phyloP scores from a whole-genome alignment of 1,284 basidiomycete species.

The Rhizopogon parksii region DNA sequence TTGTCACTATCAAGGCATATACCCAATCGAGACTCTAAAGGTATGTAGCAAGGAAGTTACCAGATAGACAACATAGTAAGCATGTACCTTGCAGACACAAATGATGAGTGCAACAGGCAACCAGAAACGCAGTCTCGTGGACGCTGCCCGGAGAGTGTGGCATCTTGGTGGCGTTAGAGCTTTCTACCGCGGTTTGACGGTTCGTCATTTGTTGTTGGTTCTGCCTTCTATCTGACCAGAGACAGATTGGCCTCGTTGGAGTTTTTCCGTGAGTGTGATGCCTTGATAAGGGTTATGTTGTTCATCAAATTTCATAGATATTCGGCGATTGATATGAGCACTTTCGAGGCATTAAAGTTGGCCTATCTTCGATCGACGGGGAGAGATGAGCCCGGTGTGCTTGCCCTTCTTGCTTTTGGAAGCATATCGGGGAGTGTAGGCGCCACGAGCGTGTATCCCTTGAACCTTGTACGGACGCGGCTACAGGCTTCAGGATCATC shows the following conservation, averaged over 20 bases:
- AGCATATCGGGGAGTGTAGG: slow-evolving; percentile 87
- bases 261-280: slow-evolving; percentile 72
- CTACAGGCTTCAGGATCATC: slow-evolving; percentile 93
- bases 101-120: slow-evolving; percentile 82
- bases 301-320: slow-evolving; percentile 38
- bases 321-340: slow-evolving; percentile 92
- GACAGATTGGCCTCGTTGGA: slow-evolving; percentile 79
- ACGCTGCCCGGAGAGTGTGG: slow-evolving; percentile 67
- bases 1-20: slow-evolving; percentile 59
- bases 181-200: slow-evolving; percentile 89
- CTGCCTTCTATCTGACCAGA: slow-evolving; percentile 14
- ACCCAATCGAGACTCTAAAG: slow-evolving; percentile 86
- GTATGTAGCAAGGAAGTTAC: slow-evolving; percentile 28
- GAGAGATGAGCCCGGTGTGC: slow-evolving; percentile 76
- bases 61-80: slow-evolving; percentile 3
- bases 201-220: slow-evolving; percentile 35
- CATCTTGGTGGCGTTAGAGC: slow-evolving; percentile 74
- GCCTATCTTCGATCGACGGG: slow-evolving; percentile 76
- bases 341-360: slow-evolving; percentile 86
- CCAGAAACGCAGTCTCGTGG: slow-evolving; percentile 52
- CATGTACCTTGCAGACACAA: slow-evolving; percentile 57
- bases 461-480: slow-evolving; percentile 91
- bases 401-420: slow-evolving; percentile 80
- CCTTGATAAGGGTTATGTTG: neutral
- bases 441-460: slow-evolving; percentile 87